A percentile compares a stretch with the other conserved stretches of the same genome.
phyloP scores from a whole-genome alignment of 1,139 yeast genomes.

The Kodamaea derodonti region DNA sequence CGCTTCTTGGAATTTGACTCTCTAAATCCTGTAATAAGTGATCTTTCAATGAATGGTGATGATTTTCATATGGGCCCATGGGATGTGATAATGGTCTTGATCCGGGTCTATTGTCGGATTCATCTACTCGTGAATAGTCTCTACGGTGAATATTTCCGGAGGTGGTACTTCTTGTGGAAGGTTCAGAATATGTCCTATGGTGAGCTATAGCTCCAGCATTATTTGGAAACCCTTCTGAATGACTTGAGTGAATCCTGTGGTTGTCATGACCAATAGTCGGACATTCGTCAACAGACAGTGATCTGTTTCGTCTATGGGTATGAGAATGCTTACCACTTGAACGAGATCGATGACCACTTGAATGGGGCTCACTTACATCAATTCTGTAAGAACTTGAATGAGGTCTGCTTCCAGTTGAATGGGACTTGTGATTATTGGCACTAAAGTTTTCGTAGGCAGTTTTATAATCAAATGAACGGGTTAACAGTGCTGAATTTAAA shows the following conservation, averaged over 20 bases:
- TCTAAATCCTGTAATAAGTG: not conserved
- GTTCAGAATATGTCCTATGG: not conserved
- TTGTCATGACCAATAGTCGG: no score
- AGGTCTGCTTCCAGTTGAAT: not conserved
- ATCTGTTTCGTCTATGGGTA: not conserved
- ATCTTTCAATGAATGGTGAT: not conserved
- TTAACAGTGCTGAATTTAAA: constrained; percentile 1
- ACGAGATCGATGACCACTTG: not conserved
- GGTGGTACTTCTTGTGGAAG: not conserved
- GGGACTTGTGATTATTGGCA: not conserved
- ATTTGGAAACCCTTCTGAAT: no score
- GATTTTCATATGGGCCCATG: no score
- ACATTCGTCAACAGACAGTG: no score
- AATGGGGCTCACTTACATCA: not conserved
- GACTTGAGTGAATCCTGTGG: no score
- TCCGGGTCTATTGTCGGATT: no score
- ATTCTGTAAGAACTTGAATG: no score
- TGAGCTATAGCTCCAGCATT: no score
- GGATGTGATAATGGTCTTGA: no score
- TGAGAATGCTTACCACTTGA: no score
- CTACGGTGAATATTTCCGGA: not conserved
- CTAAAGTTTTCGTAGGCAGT: not conserved
- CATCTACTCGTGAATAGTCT: not conserved
- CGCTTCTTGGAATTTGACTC: not conserved
- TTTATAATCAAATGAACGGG: not conserved